Percentiles rank a stretch among this genome's conserved stretches.
Conservation (phyloP, 164 flowering plant genomes). For the grape (Vitis vinifera) region ASM3070453v1 NC_081814.1:8001501-8002000, state of each 20-base stretch:
- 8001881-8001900: conserved; percentile 97
- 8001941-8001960: conserved; percentile 74
- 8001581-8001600: conserved; percentile 1
- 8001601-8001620: conserved; percentile 53
- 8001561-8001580: not conserved
- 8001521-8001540: not conserved
- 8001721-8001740: conserved; percentile 98
- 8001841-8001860: conserved; percentile 95
- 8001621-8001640: conserved; percentile 85
- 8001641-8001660: conserved; percentile 73
- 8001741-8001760: conserved; percentile 89
- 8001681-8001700: conserved; percentile 91
- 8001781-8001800: conserved; percentile 90
- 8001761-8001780: conserved; percentile 97
- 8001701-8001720: conserved; percentile 88
- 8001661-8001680: conserved; percentile 92
- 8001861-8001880: conserved; percentile 98
- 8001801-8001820: conserved; percentile 90
- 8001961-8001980: conserved; percentile 73
- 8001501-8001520: too few relatives aligned
- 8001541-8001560: not conserved
- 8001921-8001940: conserved; percentile 94
- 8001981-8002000: conserved; percentile 96
- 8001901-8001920: conserved; percentile 91
- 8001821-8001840: conserved; percentile 97